Conservation (phyloP, 768 basidiomycete species). For the Daedaleopsis nitida region DNA sequence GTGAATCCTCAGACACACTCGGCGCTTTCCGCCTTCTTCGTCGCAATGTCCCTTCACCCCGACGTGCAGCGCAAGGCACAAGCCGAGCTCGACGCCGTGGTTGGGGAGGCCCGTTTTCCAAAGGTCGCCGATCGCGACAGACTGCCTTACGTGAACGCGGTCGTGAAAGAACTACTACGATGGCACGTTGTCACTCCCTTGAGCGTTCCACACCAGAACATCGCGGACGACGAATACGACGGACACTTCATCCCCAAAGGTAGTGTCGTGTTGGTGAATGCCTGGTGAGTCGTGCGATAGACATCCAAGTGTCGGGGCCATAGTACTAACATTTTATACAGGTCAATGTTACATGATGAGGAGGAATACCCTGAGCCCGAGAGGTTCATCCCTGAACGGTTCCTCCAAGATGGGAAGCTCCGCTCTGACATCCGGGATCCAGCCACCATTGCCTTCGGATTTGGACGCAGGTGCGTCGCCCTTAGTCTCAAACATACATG, state of each 20-base stretch:
- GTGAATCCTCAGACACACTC: too few relatives aligned
- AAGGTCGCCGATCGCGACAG: conserved; percentile 22
- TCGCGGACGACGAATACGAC: background rate
- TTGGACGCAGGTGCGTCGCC: background rate
- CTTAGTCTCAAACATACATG: too few relatives aligned
- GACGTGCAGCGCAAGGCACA: conserved; percentile 34
- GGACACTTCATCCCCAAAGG: conserved; percentile 8
- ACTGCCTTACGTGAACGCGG: conserved; percentile 32
- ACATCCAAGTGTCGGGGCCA: too few relatives aligned
- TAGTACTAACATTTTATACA: too few relatives aligned
- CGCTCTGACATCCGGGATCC: background rate
- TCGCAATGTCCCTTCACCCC: conserved; percentile 26
- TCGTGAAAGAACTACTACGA: conserved; percentile 32
- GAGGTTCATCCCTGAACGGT: background rate
- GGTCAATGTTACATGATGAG: background rate
- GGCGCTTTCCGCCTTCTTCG: conserved; percentile 40
- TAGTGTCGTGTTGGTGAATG: conserved; percentile 8
- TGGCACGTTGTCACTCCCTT: conserved; percentile 18
- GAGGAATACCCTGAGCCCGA: background rate
- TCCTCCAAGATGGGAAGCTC: background rate
- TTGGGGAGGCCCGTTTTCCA: conserved; percentile 34
- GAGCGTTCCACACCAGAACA: background rate
- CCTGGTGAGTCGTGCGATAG: conserved; percentile 13
- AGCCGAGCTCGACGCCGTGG: conserved; percentile 39
- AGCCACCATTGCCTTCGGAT: background rate